Evolutionary conservation across 192 early-diverging fungal species (phyloP).

Genomic region (Coemansia aciculifera): DNA sequence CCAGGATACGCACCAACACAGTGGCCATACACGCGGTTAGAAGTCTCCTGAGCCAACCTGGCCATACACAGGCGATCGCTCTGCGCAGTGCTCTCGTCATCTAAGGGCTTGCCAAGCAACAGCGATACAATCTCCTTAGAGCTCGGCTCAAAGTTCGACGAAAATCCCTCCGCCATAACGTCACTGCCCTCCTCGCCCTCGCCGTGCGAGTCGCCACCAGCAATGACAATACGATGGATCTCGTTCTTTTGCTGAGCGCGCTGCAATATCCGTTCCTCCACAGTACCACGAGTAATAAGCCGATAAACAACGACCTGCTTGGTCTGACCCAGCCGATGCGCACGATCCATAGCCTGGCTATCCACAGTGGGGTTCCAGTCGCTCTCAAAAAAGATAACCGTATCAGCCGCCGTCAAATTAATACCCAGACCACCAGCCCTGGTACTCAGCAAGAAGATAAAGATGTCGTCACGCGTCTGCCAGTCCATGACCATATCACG

Average conservation of each 20-base stretch:
- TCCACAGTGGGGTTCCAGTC: constrained; percentile 93
- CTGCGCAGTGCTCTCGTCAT: constrained; percentile 33
- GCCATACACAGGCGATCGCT: constrained; percentile 35
- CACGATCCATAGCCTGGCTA: constrained; percentile 90
- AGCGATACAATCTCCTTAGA: constrained; percentile 87
- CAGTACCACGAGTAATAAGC: constrained; percentile 76
- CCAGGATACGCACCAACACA: constrained; percentile 32
- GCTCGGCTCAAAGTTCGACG: constrained; percentile 70
- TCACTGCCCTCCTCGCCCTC: constrained; percentile 13
- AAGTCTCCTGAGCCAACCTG: constrained; percentile 42
- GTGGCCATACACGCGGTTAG: constrained; percentile 42
- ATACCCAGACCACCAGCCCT: constrained; percentile 87
- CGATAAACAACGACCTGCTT: constrained; percentile 84
- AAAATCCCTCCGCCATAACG: constrained; percentile 31
- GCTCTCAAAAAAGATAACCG: constrained; percentile 84
- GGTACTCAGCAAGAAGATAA: constrained; percentile 82
- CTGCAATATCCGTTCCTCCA: constrained; percentile 79
- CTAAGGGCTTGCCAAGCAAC: constrained; percentile 70
- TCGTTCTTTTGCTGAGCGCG: constrained; percentile 89
- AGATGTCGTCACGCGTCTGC: constrained; percentile 84
- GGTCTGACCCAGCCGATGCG: constrained; percentile 82
- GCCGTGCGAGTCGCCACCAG: constrained; percentile 81
- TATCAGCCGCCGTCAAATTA: constrained; percentile 88
- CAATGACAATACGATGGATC: constrained; percentile 91
- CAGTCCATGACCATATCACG: constrained; percentile 91